phyloP scores from a whole-genome alignment of 2,329 filamentous ascomycete species.

The Fonsecaea multimorphosa region DNA sequence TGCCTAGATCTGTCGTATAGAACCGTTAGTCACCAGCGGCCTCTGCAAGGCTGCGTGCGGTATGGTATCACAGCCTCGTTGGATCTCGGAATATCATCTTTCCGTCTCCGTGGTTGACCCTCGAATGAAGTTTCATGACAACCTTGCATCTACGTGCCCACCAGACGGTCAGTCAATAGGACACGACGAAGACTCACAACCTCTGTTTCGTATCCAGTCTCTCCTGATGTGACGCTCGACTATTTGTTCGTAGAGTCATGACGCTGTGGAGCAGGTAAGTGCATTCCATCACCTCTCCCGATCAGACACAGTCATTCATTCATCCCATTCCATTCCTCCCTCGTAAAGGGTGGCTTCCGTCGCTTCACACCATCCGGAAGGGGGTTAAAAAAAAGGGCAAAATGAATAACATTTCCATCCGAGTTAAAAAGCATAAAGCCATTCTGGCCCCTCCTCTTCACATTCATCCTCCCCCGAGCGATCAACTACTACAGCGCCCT shows the following conservation, averaged over 20 bases:
- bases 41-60: not conserved
- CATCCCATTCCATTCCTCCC: not conserved
- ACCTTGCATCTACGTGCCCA: not conserved
- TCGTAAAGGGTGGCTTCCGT: not conserved
- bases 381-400: not conserved
- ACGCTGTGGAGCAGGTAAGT: slow-evolving; percentile 23
- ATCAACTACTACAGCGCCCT: slow-evolving; percentile 37
- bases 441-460: slow-evolving; percentile 40
- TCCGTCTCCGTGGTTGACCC: not conserved
- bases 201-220: not conserved
- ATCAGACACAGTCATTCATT: not conserved
- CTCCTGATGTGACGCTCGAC: not conserved
- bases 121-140: not conserved
- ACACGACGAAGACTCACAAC: not conserved
- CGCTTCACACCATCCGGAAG: not conserved
- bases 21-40: not conserved
- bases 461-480: slow-evolving; percentile 39
- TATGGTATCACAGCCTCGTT: not conserved
- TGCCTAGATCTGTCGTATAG: not conserved
- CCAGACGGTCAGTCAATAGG: not conserved
- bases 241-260: not conserved
- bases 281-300: not conserved
- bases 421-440: slow-evolving; percentile 37
- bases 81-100: not conserved
- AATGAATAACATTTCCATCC: not conserved